Evolutionary conservation across 2,329 filamentous ascomycete genomes (phyloP), one percentile per base, ranked within the genome.

Genomic region (Phaeoacremonium minimum): DNA sequence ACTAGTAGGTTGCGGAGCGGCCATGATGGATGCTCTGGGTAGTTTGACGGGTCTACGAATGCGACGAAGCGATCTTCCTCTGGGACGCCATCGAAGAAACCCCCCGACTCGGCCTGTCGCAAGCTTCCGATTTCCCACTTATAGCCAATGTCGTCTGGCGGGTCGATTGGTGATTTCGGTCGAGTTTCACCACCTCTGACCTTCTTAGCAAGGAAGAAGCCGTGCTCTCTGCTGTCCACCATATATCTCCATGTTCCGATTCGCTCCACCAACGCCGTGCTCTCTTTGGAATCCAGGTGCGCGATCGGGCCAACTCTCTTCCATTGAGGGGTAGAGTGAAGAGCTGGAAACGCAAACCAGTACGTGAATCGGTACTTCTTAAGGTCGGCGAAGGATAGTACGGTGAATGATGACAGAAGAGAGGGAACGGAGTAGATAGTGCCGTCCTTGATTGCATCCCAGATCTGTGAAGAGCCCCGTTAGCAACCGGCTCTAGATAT

Each of bases 341-440:
- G 73, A 13, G 91, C 89, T 1, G 93, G 93, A 53, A 95, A 98
- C 5, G 85, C 91, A 61, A 97, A 97, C 81, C 94, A 95, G 64
- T 97, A 97, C n/a, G 85, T 88, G 57, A 97, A 96, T 45, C 83
- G 87, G 66, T 97, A 97, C 56, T 94, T 96, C 61, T 98, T 98
- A 20, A 98, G 75, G 56, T 98, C 91, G 44, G 93, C 91, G 58
- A 87, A 98, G 13, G 88, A 95, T 31, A 97, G 79, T 40, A 94
- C 80, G 17, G 87, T 76, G 59, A 96, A 97, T 6, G 87, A 93
- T 5, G 88, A 82, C 14, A 98, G 79, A 3, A 97, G 75, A 5
- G 91, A 96, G 3, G 93, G 93, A 34, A 91, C 87, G 8, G 89
- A 93, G 64, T 95, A 97, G 49, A 98, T 95, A 28, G 87, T 94